Evolutionary conservation across 768 basidiomycete species (phyloP), one percentile per base, ranked within the genome.

Genomic region (Grammothele lineata): DNA sequence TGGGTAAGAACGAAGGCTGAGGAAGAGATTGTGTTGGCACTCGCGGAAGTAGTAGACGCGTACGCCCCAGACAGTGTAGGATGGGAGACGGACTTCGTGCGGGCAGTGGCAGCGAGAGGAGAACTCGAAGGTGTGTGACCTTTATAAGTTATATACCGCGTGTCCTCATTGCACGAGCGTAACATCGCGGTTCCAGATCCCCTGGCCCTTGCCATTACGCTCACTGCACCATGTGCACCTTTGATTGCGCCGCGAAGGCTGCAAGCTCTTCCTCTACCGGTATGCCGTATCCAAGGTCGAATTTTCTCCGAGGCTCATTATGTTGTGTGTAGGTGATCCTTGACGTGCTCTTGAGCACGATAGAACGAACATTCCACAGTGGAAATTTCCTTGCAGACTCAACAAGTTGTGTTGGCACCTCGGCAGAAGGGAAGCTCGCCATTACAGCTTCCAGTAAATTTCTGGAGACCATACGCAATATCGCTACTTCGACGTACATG

Each of bases 1-100:
- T 62, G 21, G 56, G 60, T 12, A 58, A 70, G 73, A 37, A 65
- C 66, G 4, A 59, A 58, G 35, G 73, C 83, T 9, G 83, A 90
- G 61, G 76, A 84, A 44, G 83, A 87, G 56, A 61, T 80, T 21
- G 69, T 89, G 24, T 68, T 91, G 22, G 77, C 84, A 3, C 69
- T 88, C 22, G 87, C 88, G 7, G 87, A 89, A 59, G 75, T 85
- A 19, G 76, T 89, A 61, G 87, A 89, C 54, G 64, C 74, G 10
- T 80, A 83, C 51, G 55, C 59, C 15, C 60, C 47, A 10, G 54
- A 43, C 19, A 45, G 48, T 4, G 46, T 59, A 6, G 70, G 69
- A 14, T 88, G 87, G 87, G 80, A 83, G 58, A 75, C 70, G 42
- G 85, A 89, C 56, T 88, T 87, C 58, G 72, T 73, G 47, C 34